Conservation (phyloP, 306 rosid species). For the Cicer judaicum region DNA sequence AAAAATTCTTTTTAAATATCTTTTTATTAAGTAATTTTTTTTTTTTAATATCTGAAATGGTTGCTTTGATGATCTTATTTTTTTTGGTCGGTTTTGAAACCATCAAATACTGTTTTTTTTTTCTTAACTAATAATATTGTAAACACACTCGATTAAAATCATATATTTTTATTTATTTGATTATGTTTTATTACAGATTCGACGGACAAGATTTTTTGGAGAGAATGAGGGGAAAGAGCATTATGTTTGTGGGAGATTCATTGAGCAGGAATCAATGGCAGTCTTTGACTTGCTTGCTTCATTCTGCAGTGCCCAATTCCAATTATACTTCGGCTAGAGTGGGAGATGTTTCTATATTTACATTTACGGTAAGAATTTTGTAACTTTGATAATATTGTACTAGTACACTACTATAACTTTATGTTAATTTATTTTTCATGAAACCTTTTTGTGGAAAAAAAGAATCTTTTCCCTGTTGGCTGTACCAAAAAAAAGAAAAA, state of each 20-base stretch:
- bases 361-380: constrained; percentile 59
- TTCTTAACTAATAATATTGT: neutral
- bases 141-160: neutral
- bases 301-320: constrained; percentile 62
- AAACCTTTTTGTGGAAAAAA: neutral
- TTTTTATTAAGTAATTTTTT: too few species aligned
- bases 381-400: neutral
- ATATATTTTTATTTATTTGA: neutral
- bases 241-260: constrained; percentile 95
- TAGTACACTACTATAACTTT: neutral
- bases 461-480: neutral
- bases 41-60: too few species aligned
- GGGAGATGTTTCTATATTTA: constrained; percentile 66
- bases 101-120: too few species aligned
- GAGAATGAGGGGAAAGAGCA: constrained; percentile 68
- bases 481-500: too few species aligned
- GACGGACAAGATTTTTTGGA: constrained; percentile 67
- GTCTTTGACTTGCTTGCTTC: constrained; percentile 84
- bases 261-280: constrained; percentile 92
- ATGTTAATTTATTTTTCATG: neutral
- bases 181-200: constrained; percentile 54
- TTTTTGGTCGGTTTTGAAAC: too few species aligned
- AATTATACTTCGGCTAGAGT: constrained; percentile 54
- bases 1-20: too few species aligned
- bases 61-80: too few species aligned